Conservation (phyloP, 2,329 filamentous ascomycete genomes). For the Elsinoe australis region DNA sequence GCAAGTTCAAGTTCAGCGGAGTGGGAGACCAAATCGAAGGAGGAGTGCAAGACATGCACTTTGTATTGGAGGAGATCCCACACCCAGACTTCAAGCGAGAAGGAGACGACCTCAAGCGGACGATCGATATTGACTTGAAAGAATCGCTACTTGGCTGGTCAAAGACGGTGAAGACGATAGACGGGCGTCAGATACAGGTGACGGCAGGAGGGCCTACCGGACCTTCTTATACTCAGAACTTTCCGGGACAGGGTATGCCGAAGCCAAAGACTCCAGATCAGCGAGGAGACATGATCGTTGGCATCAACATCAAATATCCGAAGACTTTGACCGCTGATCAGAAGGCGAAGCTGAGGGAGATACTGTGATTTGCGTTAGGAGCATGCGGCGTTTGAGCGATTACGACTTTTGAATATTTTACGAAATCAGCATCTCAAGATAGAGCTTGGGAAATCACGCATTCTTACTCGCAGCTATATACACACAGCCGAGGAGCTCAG, state of each 20-base stretch:
- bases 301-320: constrained; percentile 90
- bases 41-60: constrained; percentile 89
- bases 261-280: constrained; percentile 80
- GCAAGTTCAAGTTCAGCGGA: constrained; percentile 95
- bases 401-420: neutral
- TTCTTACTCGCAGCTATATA: constrained; percentile 1
- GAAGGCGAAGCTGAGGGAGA: constrained; percentile 72
- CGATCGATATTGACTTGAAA: constrained; percentile 76
- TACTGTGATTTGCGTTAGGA: constrained; percentile 45
- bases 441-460: constrained; percentile 2
- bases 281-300: constrained; percentile 80
- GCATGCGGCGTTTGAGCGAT: constrained; percentile 9
- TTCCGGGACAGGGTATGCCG: constrained; percentile 86
- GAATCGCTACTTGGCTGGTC: constrained; percentile 93
- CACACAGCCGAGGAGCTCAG: too few relatives aligned
- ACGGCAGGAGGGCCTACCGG: constrained; percentile 77
- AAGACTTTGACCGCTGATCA: constrained; percentile 65
- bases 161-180: constrained; percentile 85
- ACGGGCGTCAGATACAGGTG: constrained; percentile 74
- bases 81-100: constrained; percentile 79
- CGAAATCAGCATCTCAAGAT: constrained; percentile 10
- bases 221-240: constrained; percentile 72
- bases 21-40: constrained; percentile 98
- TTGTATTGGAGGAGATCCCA: constrained; percentile 89
- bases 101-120: constrained; percentile 76